These are phyloP conservation scores for Babesia bovis DNA, from an alignment of 169 alveolate species.

Conservation along the genomic window DNA sequence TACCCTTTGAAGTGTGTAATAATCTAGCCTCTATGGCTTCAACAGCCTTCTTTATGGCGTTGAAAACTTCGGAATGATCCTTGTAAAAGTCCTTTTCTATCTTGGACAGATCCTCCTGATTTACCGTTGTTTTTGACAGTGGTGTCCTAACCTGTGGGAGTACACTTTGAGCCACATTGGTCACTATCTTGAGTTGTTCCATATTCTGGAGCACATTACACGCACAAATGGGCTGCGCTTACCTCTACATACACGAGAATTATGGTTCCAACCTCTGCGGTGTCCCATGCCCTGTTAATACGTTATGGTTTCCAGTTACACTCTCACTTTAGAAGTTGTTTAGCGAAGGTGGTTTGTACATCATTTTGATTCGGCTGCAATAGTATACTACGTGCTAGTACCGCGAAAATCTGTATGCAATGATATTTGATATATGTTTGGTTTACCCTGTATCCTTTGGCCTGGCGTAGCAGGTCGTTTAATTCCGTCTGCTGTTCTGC, in stretches of 20 bases:
- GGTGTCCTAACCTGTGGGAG: neutral
- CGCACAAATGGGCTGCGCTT: neutral
- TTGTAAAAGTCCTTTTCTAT: constrained; percentile 14
- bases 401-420: constrained; percentile 8
- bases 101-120: constrained; percentile 13
- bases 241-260: constrained; percentile 27
- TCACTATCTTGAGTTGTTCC: constrained; percentile 7
- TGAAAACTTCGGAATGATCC: constrained; percentile 15
- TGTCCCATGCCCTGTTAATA: constrained; percentile 26
- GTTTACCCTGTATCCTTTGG: neutral
- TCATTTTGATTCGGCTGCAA: neutral
- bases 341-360: constrained; percentile 1
- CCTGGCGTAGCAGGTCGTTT: constrained; percentile 21
- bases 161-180: constrained; percentile 3
- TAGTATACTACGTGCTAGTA: constrained; percentile 21
- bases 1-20: neutral
- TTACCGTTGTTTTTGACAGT: neutral
- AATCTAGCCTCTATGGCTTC: neutral
- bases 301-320: neutral
- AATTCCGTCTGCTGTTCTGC: constrained; percentile 42
- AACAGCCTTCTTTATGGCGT: constrained; percentile 29
- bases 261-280: neutral
- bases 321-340: constrained; percentile 7
- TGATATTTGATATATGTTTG: neutral
- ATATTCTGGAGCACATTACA: constrained; percentile 1